Base-by-base conservation (phyloP, 495 filamentous ascomycete species). In the Thermothielavioides terrestris region DNA sequence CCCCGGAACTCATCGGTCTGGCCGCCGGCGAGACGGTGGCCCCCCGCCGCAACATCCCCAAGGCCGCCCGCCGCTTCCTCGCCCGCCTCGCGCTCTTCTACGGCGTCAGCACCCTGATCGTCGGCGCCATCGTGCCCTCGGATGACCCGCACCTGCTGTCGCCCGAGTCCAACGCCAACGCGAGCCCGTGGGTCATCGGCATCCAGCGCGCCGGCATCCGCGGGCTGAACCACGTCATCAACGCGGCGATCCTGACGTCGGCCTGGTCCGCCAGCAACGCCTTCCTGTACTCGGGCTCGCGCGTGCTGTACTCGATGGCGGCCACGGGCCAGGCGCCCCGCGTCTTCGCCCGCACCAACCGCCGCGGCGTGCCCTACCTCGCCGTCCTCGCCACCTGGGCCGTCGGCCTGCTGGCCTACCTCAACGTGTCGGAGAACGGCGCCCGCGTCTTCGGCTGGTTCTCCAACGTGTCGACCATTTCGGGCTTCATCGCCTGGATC, bases 1-100 rank as follows among this genome's bases (percentile, higher is more conserved):
- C 67, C 0, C 72, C 72, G 5, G 72, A 76, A 26, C 63, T 76
- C 9, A 72, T 76, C 56, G 72, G 77, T 1, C 71, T 89, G 20
- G 84, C 86, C 6, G 85, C 84, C 3, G 84, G 83, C 50, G 86
- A 91, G 69, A 86, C 86, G 6, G 77, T 85, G 20, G 86, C 88
- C 26, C 85, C 85, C 1, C 77, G 83, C 48, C 79, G 83, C 62
- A 86, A 84, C 51, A 77, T 89, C 32, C 84, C 84, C 6, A 78
- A 80, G 41, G 85, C 84, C 0, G 85, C 86, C 34, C 73, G 76
- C 47, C 84, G 84, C 59, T 86, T 84, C 40, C 77, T 84, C 52
- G 79, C 69, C 65, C 79, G 85, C 9, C 81, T 89, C 47, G 66
- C 86, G 42, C 68, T 85, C 64, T 85, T 89, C 68, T 88, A 87